Percentiles rank a stretch among this genome's conserved stretches.
Evolutionary conservation across 2,329 filamentous ascomycete species (phyloP).

Genomic region (Neonectria magnoliae): DNA sequence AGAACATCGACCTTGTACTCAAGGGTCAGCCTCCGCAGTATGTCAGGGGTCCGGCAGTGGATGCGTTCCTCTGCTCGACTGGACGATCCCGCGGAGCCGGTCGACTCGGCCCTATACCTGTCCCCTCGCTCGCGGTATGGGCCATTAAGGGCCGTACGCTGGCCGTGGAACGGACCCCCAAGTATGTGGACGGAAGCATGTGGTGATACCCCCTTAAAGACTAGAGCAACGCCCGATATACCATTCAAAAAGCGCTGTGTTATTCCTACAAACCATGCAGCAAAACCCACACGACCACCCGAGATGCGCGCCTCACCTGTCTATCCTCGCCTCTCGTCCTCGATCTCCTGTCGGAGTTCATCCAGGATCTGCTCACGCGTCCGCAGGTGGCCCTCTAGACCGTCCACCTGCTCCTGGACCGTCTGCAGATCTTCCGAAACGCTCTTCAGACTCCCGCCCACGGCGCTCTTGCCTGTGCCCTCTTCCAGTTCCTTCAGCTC

Average conservation of each 20-base stretch:
- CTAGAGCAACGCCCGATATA: slow-evolving; percentile 37
- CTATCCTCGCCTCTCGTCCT: slow-evolving; percentile 78
- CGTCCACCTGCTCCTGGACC: slow-evolving; percentile 94
- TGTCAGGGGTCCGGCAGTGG: slow-evolving; percentile 60
- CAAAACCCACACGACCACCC: slow-evolving; percentile 26
- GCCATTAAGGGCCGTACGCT: slow-evolving; percentile 62
- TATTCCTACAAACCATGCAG: slow-evolving; percentile 40
- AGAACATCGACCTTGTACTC: slow-evolving; percentile 62
- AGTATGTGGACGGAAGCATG: slow-evolving; percentile 59
- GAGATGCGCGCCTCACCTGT: slow-evolving; percentile 36
- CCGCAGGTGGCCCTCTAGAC: slow-evolving; percentile 83
- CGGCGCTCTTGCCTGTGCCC: slow-evolving; percentile 73
- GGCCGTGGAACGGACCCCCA: slow-evolving; percentile 54
- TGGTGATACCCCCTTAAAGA: slow-evolving; percentile 48
- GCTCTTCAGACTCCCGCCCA: slow-evolving; percentile 77
- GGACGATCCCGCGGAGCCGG: slow-evolving; percentile 63
- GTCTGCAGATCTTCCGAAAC: slow-evolving; percentile 87
- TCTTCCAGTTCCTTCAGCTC: slow-evolving; percentile 80
- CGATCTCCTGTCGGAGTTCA: slow-evolving; percentile 82
- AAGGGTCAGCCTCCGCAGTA: slow-evolving; percentile 54
- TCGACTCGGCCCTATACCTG: slow-evolving; percentile 56
- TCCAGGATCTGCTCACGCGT: slow-evolving; percentile 79
- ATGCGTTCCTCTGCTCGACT: slow-evolving; percentile 59
- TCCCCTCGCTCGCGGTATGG: slow-evolving; percentile 64
- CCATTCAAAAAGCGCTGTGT: slow-evolving; percentile 41